Percentiles rank a stretch among this genome's conserved stretches.
phyloP scores from a whole-genome alignment of 2,329 filamentous ascomycete genomes.

The Teratosphaeria viscida region DNA sequence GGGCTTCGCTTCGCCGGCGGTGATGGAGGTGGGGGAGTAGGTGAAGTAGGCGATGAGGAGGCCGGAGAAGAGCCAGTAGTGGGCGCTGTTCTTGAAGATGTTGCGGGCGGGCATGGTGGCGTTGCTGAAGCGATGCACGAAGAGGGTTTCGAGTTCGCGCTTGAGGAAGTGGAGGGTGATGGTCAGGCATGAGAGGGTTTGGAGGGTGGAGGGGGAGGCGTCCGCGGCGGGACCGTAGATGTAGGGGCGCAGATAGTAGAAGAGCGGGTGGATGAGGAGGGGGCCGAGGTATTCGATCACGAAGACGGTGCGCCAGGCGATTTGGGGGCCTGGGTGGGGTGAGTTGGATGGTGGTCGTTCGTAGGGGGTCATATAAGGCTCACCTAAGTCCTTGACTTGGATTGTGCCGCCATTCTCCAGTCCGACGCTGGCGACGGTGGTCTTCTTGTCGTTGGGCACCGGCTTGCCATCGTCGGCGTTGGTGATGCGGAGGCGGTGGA shows the following conservation, averaged over 20 bases:
- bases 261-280: conserved; percentile 70
- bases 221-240: conserved; percentile 47
- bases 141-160: conserved; percentile 88
- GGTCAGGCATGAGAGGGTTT: conserved; percentile 64
- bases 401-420: conserved; percentile 52
- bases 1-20: conserved; percentile 45
- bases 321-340: conserved; percentile 58
- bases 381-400: conserved; percentile 89
- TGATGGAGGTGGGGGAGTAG: conserved; percentile 64
- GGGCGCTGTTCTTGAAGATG: conserved; percentile 88
- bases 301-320: conserved; percentile 89
- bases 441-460: conserved; percentile 44
- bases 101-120: conserved; percentile 87
- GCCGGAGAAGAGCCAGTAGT: conserved; percentile 86
- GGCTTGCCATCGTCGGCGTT: conserved; percentile 52
- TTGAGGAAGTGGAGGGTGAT: conserved; percentile 81
- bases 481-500: conserved; percentile 53
- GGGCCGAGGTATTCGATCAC: conserved; percentile 91
- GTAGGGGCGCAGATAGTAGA: conserved; percentile 60
- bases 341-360: neutral
- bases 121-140: conserved; percentile 87
- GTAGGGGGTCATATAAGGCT: neutral
- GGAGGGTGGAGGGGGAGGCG: conserved; percentile 48
- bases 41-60: conserved; percentile 73
- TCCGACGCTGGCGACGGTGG: conserved; percentile 45